phyloP scores from a whole-genome alignment of 2,329 filamentous ascomycete genomes.

The Fusarium annulatum region DNA sequence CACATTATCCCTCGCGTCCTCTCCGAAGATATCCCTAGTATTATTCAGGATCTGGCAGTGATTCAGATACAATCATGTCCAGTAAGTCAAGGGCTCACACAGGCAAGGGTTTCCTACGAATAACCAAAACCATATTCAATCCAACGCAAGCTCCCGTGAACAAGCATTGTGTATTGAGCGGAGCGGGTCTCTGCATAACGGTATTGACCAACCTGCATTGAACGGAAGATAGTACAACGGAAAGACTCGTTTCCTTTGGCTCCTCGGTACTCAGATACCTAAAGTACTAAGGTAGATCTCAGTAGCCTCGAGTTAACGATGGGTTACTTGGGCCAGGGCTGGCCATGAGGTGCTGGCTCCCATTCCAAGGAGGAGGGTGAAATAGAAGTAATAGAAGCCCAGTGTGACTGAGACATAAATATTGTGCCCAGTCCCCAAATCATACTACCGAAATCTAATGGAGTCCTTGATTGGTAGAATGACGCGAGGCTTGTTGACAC shows the following conservation, averaged over 20 bases:
- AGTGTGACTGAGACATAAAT: neutral
- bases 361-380: neutral
- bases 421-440: neutral
- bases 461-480: conserved; percentile 17
- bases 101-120: neutral
- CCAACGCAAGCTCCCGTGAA: neutral
- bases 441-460: neutral
- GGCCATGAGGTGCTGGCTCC: neutral
- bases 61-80: neutral
- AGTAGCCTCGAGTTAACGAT: neutral
- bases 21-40: neutral
- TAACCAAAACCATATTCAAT: neutral
- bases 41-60: neutral
- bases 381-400: neutral
- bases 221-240: neutral
- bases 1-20: neutral
- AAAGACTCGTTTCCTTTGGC: neutral
- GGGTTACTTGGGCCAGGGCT: neutral
- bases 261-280: neutral
- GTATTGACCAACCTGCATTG: neutral
- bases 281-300: neutral
- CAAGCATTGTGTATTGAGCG: conserved; percentile 12
- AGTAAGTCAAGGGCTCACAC: neutral
- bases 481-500: conserved; percentile 8
- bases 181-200: neutral